These are phyloP conservation scores for Suillus luteus DNA, from an alignment of 768 basidiomycete genomes.

Conservation along the genomic window DNA sequence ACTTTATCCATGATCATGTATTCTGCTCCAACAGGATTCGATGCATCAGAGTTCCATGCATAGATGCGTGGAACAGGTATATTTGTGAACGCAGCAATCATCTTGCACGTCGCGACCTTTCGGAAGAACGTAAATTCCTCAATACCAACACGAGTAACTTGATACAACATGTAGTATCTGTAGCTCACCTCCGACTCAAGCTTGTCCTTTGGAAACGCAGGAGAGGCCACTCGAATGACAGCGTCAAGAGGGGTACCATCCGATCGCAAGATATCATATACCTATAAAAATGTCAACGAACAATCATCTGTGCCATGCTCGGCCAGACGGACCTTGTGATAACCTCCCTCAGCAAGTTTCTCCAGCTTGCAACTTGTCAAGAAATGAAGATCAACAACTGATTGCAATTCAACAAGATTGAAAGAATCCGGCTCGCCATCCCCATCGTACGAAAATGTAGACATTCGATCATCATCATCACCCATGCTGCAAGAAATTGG, in stretches of 20 bases:
- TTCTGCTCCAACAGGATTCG: neutral
- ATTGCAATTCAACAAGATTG: neutral
- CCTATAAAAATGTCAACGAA: neutral
- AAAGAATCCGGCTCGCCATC: neutral
- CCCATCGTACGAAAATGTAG: neutral
- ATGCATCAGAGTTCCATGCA: neutral
- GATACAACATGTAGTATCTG: neutral
- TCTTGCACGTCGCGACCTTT: neutral
- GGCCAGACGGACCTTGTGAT: neutral
- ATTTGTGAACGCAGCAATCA: neutral
- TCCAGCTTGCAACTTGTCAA: slow-evolving; percentile 2
- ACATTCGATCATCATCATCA: neutral
- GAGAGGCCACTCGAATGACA: neutral
- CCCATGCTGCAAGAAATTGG: neutral
- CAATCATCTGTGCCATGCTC: neutral
- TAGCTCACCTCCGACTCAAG: slow-evolving; percentile 3
- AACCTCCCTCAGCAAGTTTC: neutral
- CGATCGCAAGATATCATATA: neutral
- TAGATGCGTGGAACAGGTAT: neutral
- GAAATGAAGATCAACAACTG: neutral
- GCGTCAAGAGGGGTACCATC: neutral
- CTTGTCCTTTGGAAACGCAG: neutral
- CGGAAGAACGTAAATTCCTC: neutral
- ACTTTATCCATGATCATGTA: neutral
- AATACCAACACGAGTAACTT: neutral